Conservation (phyloP, 1,284 basidiomycete species). For the Xerocomus amazonicus region DNA sequence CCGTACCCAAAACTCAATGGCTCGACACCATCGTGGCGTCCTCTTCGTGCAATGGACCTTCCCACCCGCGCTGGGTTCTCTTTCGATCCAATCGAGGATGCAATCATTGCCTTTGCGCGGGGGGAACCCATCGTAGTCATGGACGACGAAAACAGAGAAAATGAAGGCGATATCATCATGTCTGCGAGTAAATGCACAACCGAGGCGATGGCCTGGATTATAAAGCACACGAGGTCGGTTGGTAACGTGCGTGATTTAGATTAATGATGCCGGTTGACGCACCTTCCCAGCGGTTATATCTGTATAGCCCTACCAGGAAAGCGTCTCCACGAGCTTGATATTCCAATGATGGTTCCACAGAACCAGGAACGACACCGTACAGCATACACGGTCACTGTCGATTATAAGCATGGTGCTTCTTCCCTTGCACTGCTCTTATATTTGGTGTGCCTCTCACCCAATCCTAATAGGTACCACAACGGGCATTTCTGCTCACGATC, state of each 20-base stretch:
- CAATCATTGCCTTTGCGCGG: slow-evolving; percentile 71
- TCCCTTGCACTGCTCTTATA: background rate
- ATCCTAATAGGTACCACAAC: slow-evolving; percentile 77
- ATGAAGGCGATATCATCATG: slow-evolving; percentile 92
- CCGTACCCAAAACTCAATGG: slow-evolving; percentile 12
- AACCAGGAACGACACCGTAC: slow-evolving; percentile 93
- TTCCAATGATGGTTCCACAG: slow-evolving; percentile 91
- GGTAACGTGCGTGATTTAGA: background rate
- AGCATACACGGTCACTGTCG: slow-evolving; percentile 96
- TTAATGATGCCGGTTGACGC: slow-evolving; percentile 8
- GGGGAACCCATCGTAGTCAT: slow-evolving; percentile 95
- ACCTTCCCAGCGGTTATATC: slow-evolving; percentile 78
- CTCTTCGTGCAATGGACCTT: slow-evolving; percentile 7
- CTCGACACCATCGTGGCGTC: slow-evolving; percentile 19
- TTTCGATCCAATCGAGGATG: slow-evolving; percentile 76
- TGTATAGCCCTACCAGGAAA: slow-evolving; percentile 83
- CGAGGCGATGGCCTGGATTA: slow-evolving; percentile 99
- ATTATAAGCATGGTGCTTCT: slow-evolving; percentile 80
- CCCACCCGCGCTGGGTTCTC: slow-evolving; percentile 37
- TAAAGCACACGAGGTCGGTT: slow-evolving; percentile 87
- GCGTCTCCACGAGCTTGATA: slow-evolving; percentile 75
- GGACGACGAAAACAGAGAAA: slow-evolving; percentile 92
- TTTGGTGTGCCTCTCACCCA: background rate
- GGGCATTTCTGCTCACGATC: slow-evolving; percentile 96
- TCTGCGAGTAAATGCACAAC: slow-evolving; percentile 80